Evolutionary conservation across 2,329 filamentous ascomycete species (phyloP), one percentile per base, ranked within the genome.

Genomic region (Penicillium paneum): DNA sequence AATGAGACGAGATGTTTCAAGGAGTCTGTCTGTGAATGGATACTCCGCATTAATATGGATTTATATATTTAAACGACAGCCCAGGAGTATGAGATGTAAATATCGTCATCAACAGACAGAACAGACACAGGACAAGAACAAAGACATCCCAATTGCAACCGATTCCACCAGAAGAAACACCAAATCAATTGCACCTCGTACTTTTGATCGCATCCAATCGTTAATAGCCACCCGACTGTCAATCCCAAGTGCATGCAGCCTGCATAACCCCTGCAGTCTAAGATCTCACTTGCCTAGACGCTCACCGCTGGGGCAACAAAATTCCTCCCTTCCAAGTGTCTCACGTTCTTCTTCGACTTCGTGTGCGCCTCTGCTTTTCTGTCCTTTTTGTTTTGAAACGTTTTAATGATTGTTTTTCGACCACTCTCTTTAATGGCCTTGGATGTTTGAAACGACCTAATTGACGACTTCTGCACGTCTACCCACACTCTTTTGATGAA

Each of bases 381-480:
- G 60, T 64, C 61, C 57, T 44, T 57, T 34, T 43, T 28, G 46
- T 49, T 59, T 64, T 59, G 58, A 61, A 61, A 57, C 53, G 42
- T 34, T 50, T 56, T 63, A 57, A 62, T 63, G 60, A 47, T 55
- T 52, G 44, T 38, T 53, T 53, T 52, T 52, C 61, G 57, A 64
- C 62, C 67, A 56, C 64, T 71, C 67, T 64, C 69, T 69, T 69
- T 70, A 61, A 67, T 68, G 65, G 65, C 62, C 35, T 59, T 54
- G 43, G 42, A 63, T 61, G 64, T 62, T 62, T 64, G 55, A 63
- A 61, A 63, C 58, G 56, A 61, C 39, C 53, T 54, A 54, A 58
- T 54, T 61, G 59, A 61, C 58, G 62, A 59, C 60, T 47, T 64
- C 58, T 56, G 56, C 62, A 56, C 62, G 59, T 64, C 64, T 28